Conservation (phyloP, 1,139 yeast species). For the Lodderomyces parapsilosis region DNA sequence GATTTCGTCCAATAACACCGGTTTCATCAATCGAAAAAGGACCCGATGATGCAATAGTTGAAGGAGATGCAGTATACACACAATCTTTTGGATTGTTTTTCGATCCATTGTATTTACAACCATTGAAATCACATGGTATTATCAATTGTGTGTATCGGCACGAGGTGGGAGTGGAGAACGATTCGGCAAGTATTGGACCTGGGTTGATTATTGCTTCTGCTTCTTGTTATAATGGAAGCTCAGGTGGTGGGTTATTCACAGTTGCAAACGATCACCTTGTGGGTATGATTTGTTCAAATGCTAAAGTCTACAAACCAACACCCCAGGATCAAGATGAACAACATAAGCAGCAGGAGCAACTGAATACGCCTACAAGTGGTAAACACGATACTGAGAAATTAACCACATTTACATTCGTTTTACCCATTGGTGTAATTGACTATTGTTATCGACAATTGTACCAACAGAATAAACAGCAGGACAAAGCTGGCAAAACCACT, state of each 20-base stretch:
- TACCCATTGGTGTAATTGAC: conserved; percentile 29
- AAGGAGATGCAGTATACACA: conserved; percentile 44
- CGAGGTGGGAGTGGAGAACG: background rate
- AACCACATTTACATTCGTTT: conserved; percentile 26
- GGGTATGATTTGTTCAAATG: conserved; percentile 68
- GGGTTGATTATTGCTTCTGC: conserved; percentile 54
- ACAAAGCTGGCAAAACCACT: background rate
- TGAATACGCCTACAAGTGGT: background rate
- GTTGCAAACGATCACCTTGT: conserved; percentile 29
- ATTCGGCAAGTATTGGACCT: background rate
- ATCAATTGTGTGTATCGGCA: conserved; percentile 27
- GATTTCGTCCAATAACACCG: background rate
- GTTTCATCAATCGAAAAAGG: background rate
- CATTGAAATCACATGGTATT: conserved; percentile 48
- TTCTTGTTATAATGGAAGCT: conserved; percentile 76
- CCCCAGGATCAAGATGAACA: conserved; percentile 8
- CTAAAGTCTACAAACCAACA: conserved; percentile 30
- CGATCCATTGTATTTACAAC: conserved; percentile 22
- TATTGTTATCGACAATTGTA: conserved; percentile 16
- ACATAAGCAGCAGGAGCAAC: background rate
- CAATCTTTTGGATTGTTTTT: conserved; percentile 60
- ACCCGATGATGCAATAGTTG: conserved; percentile 5
- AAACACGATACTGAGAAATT: conserved; percentile 27
- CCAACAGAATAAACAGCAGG: conserved; percentile 3
- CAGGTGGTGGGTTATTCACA: conserved; percentile 65